phyloP scores from a whole-genome alignment of 2,329 filamentous ascomycete species.

The Xylaria multiplex region DNA sequence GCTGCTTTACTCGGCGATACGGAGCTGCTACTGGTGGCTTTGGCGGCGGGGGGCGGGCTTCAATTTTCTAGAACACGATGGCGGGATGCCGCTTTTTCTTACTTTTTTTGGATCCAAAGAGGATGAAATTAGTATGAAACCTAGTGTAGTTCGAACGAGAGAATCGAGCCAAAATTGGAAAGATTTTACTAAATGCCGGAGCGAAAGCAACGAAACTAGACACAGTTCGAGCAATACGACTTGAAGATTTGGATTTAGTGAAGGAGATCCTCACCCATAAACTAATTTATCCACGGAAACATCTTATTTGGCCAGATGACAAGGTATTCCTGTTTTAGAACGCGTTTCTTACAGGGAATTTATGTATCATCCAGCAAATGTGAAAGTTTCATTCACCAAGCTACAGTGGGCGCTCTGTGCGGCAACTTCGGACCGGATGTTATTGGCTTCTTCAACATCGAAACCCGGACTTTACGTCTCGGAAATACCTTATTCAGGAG shows the following conservation, averaged over 20 bases:
- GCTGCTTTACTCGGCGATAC: background rate
- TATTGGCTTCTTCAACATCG: background rate
- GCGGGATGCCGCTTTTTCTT: background rate
- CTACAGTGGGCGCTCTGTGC: background rate
- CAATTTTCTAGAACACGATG: background rate
- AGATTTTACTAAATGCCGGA: background rate
- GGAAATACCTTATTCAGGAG: background rate
- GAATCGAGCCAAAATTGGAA: background rate
- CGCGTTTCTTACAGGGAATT: background rate
- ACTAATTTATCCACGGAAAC: background rate
- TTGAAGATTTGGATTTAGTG: constrained; percentile 2
- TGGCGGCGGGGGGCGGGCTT: background rate
- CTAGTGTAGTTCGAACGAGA: no score
- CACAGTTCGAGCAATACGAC: background rate
- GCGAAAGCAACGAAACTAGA: background rate
- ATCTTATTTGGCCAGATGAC: background rate
- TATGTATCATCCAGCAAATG: constrained; percentile 2
- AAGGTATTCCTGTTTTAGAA: background rate
- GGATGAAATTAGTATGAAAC: no score
- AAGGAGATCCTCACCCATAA: background rate
- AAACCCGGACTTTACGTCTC: background rate
- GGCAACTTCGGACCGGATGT: background rate
- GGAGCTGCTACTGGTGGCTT: background rate
- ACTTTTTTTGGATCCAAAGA: background rate
- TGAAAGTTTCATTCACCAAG: background rate